Evolutionary conservation across 2,329 filamentous ascomycete species (phyloP), one percentile per base, ranked within the genome.

Genomic region (Talaromyces islandicus): DNA sequence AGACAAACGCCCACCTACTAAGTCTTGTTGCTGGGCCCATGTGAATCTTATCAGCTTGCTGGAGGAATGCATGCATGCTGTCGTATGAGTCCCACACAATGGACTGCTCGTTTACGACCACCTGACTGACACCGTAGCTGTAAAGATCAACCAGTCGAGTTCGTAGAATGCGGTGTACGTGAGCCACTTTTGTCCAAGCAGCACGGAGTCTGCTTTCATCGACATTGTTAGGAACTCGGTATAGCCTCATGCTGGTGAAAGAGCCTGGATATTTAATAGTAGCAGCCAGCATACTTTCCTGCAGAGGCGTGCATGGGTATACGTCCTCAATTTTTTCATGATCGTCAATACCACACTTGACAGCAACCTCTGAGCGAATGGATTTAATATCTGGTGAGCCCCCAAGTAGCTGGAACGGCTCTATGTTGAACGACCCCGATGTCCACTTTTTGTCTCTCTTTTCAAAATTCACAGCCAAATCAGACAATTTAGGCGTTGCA

Each of bases 261-360:
- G 79, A 70, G 52, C 81, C 80, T 1, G 77, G 72, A 24, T 75
- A 73, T 7, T 68, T 66, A 30, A 80, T 68, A 0, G 80, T 68
- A 1, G 76, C 79, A 56, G 77, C 74, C 17, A 57, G 27, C 55
- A 57, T 57, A 32, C 24, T 57, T 29, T 50, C 27, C 54, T 77
- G 75, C 0, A 73, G 70, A 2, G 75, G 70, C 4, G 74, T 77
- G 60, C 73, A 75, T 10, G 75, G 75, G 50, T 76, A 77, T 14
- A 77, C 74, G 54, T 77, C 75, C 56, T 75, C 38, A 19, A 50
- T 35, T 9, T 29, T 35, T 2, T 24, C 17, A 7, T 24, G 35
- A 21, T n/a, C 21, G 12, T 12, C 7, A n/a, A 57, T 17, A 12
- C 25, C 55, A 25, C 55, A 57, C 21, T 48, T 48, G 4, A 7